Percentiles rank a stretch among this genome's conserved stretches.
Conservation (phyloP, 2,329 filamentous ascomycete species). For the Phyllosticta citribraziliensis region DNA sequence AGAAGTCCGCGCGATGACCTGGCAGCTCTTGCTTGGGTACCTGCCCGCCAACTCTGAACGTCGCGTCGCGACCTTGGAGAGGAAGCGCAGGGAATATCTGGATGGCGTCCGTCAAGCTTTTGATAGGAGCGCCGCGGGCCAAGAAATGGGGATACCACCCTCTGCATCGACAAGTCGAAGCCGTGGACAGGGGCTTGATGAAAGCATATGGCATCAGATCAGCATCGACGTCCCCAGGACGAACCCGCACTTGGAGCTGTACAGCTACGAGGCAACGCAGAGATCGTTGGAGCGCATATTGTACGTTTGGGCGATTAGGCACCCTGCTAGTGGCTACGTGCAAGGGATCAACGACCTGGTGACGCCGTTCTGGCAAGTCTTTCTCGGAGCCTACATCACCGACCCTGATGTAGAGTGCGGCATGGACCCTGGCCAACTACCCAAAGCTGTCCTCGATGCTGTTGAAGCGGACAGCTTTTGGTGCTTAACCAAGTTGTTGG, state of each 20-base stretch:
- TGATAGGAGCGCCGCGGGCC: conserved; percentile 48
- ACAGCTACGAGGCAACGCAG: conserved; percentile 93
- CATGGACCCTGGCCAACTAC: conserved; percentile 94
- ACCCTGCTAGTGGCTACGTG: conserved; percentile 94
- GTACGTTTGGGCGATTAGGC: conserved; percentile 95
- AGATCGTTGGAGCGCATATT: conserved; percentile 87
- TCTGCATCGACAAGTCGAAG: conserved; percentile 40
- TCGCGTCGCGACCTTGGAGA: conserved; percentile 77
- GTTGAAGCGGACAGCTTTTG: conserved; percentile 98
- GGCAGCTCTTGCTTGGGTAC: conserved; percentile 92
- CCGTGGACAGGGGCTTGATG: conserved; percentile 70
- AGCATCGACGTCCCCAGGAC: conserved; percentile 96
- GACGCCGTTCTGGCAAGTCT: conserved; percentile 97
- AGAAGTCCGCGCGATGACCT: conserved; percentile 97
- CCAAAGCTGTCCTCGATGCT: conserved; percentile 81
- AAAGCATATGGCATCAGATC: conserved; percentile 99
- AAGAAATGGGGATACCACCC: conserved; percentile 31
- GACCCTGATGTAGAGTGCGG: conserved; percentile 83
- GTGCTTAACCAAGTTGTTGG: conserved; percentile 95
- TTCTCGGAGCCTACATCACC: conserved; percentile 89
- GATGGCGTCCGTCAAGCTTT: conserved; percentile 72
- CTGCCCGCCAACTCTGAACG: conserved; percentile 94
- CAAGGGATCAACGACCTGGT: conserved; percentile 98
- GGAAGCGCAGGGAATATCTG: conserved; percentile 92
- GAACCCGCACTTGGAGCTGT: conserved; percentile 90